Base-by-base conservation (phyloP, 2,329 filamentous ascomycete genomes). In the Colletotrichum kahawae region DNA sequence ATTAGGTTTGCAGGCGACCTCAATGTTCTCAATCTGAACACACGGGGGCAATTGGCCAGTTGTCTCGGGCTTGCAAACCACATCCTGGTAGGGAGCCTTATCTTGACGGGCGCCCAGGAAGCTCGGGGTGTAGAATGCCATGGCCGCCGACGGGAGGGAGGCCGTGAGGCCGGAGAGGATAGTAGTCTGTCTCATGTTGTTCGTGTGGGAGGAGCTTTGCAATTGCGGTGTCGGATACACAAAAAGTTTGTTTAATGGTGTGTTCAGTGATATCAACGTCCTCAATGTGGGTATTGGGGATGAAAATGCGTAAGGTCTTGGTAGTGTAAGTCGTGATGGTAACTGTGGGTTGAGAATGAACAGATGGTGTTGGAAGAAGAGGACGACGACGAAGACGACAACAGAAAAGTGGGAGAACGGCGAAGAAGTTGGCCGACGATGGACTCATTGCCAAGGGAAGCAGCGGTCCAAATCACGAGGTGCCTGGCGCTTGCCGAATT, bases 1-100 rank as follows among this genome's bases (percentile, higher is more conserved):
- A 63, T 82, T 82, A 72, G 81, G 79, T 36, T 70, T 67, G 77
- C 83, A 85, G n/a, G 77, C 72, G 1, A 73, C 64, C 74, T 82
- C 81, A 66, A 84, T 82, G 68, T 73, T 78, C 66, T 73, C 71
- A 66, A 83, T 79, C 48, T 80, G 77, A 63, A 81, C 71, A 73
- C 83, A 84, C 18, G 82, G 83, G 18, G 81, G 79, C 18, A 78
- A 59, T 12, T 59, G 64, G 56, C 68, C 67, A 48, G 62, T 62
- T 18, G 67, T 70, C 67, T 59, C 36, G n/a, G 76, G 76, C 63
- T 74, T 76, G 75, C 75, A 77, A 24, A 78, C 66, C 21, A 67
- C 63, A 27, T 77, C 75, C 54, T 70, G 71, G 54, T 70, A 68
- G n/a, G 73, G 57, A 24, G 31, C 16, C 21, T 56, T 74, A 59